Evolutionary conservation across 768 basidiomycete genomes (phyloP).

Genomic region (Amanita exitialis): DNA sequence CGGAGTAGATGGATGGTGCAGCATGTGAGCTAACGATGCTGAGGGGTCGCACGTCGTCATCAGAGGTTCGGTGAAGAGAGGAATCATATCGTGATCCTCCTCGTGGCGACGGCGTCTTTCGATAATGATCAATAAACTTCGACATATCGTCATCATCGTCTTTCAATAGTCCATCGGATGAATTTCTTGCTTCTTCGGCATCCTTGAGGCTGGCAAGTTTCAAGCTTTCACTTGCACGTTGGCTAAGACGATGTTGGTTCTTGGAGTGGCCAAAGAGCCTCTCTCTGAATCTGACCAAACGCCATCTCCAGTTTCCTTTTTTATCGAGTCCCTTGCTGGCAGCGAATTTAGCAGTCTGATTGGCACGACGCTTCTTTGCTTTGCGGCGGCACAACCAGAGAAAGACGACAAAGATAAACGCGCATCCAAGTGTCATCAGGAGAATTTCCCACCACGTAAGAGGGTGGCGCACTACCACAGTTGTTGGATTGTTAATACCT

Average conservation of each 20-base stretch:
- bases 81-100: neutral
- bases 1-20: constrained; percentile 48
- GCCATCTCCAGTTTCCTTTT: constrained; percentile 52
- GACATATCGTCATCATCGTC: constrained; percentile 14
- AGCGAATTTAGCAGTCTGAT: constrained; percentile 58
- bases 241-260: neutral
- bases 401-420: constrained; percentile 63
- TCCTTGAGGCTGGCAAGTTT: constrained; percentile 11
- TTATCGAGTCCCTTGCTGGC: constrained; percentile 41
- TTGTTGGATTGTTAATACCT: constrained; percentile 45
- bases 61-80: neutral
- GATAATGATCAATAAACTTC: constrained; percentile 16
- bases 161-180: neutral
- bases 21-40: constrained; percentile 12
- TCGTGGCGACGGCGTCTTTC: constrained; percentile 1
- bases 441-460: constrained; percentile 81
- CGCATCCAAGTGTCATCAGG: constrained; percentile 73
- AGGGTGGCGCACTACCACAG: constrained; percentile 18
- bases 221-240: constrained; percentile 10
- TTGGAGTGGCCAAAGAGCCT: constrained; percentile 42
- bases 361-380: constrained; percentile 56
- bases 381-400: constrained; percentile 63
- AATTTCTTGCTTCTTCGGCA: constrained; percentile 13
- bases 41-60: neutral
- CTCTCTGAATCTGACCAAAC: constrained; percentile 25